Base-by-base conservation (phyloP, 2,329 filamentous ascomycete genomes). In the Hypoxylon sp. region DNA sequence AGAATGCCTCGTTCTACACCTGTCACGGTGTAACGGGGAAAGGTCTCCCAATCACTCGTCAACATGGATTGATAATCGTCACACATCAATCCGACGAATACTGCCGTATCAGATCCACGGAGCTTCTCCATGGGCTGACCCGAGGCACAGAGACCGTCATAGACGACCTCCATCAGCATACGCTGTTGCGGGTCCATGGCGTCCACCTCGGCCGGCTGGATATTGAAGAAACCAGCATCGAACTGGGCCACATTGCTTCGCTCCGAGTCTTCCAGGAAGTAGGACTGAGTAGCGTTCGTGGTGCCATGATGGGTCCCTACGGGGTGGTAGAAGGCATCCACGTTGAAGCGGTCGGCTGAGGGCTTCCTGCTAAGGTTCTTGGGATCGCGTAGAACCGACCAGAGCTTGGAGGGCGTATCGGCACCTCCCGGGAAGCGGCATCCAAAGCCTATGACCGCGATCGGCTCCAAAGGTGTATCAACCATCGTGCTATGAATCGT, bases 1-100 rank as follows among this genome's bases (percentile, higher is more conserved):
- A 82, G 61, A 17, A 83, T 80, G 30, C 75, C 77, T 13, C 75
- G 68, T 2, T 78, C 74, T 43, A 74, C 79, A 56, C 75, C 72
- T 3, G 70, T 72, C 0, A 60, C 60, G 10, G 60, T 53, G 36
- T 71, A 72, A 23, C 53, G 65, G n/a, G 67, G 64, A 5, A 60
- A 53, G 2, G 48, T 56, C 11, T 72, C 60, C 7, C 65, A 36
- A 49, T 72, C 70, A 1, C 69, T 45, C 10, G 67, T 43, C 1
- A 52, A 38, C 13, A 66, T 56, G 4, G 63, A n/a, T 0, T 51
- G 43, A 53, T 68, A 70, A 25, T 72, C 68, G 7, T 52, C 55
- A 14, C 10, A 34, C 64, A 67, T 67, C 4, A 28, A 11, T 2
- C 64, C 60, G 2, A 63, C 49, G 36, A 45, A 63, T 2, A 63